Conservation (phyloP, 2,329 filamentous ascomycete species). For the Apiospora rasikravindrae region DNA sequence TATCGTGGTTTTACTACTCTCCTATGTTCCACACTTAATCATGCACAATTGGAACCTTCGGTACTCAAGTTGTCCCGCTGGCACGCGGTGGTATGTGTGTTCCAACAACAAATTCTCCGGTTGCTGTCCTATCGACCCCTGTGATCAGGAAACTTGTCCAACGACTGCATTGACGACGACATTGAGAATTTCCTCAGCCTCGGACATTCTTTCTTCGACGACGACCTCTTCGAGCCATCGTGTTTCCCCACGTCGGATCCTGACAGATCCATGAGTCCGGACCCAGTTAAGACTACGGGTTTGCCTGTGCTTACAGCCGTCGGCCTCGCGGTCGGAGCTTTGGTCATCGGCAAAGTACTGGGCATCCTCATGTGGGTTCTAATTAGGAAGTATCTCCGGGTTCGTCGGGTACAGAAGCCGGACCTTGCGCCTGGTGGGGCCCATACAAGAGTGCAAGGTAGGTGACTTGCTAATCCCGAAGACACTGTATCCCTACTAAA, state of each 20-base stretch:
- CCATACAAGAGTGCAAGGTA: background rate
- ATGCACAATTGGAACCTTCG: background rate
- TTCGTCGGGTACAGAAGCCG: background rate
- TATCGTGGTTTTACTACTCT: background rate
- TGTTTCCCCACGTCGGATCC: background rate
- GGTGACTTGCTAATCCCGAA: background rate
- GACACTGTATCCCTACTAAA: background rate
- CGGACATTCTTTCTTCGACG: background rate
- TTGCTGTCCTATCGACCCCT: conserved; percentile 10
- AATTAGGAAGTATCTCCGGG: background rate
- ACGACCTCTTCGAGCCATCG: background rate
- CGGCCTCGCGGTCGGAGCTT: background rate
- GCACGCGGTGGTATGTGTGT: background rate
- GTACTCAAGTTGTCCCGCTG: background rate
- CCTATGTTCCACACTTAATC: background rate
- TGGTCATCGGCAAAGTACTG: conserved; percentile 2
- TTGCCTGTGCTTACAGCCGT: conserved; percentile 8
- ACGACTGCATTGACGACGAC: background rate
- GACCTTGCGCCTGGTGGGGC: background rate
- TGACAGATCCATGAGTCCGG: background rate
- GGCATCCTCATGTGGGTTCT: background rate
- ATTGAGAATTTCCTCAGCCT: background rate
- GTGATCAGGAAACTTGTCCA: background rate
- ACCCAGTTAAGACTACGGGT: background rate
- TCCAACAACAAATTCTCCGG: conserved; percentile 1